These are phyloP conservation scores for Plenodomus biglobosus DNA, from an alignment of 2,329 filamentous ascomycete genomes.

Conservation along the genomic window DNA sequence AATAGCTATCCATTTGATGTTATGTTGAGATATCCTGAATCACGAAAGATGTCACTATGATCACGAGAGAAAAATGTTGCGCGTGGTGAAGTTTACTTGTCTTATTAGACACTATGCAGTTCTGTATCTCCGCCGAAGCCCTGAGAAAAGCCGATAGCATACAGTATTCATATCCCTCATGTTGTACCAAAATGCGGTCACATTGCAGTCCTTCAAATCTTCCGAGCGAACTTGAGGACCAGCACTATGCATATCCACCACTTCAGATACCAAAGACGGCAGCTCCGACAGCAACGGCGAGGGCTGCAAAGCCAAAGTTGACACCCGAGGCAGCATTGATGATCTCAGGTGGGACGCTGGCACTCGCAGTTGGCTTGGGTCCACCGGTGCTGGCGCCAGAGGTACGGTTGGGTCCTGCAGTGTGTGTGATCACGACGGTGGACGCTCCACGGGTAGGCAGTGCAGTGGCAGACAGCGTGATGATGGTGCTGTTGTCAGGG, in stretches of 20 bases:
- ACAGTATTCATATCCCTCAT: neutral
- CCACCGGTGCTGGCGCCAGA: neutral
- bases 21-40: neutral
- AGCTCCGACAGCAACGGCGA: slow-evolving; percentile 4
- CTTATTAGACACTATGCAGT: neutral
- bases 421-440: neutral
- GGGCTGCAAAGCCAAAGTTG: slow-evolving; percentile 2
- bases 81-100: neutral
- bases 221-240: neutral
- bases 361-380: slow-evolving; percentile 1
- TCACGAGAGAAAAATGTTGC: neutral
- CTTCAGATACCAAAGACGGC: slow-evolving; percentile 7
- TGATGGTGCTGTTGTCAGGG: neutral
- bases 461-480: neutral
- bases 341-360: slow-evolving; percentile 1
- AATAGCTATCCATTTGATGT: too few species aligned
- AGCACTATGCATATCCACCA: neutral
- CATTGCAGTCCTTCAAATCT: neutral
- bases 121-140: neutral
- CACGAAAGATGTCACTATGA: neutral
- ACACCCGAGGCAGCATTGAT: slow-evolving; percentile 6
- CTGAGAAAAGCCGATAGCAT: neutral
- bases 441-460: neutral
- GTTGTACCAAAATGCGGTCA: neutral
- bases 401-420: neutral